Base-by-base conservation (phyloP, 2,329 filamentous ascomycete species). In the Hirsutella rhossiliensis region DNA sequence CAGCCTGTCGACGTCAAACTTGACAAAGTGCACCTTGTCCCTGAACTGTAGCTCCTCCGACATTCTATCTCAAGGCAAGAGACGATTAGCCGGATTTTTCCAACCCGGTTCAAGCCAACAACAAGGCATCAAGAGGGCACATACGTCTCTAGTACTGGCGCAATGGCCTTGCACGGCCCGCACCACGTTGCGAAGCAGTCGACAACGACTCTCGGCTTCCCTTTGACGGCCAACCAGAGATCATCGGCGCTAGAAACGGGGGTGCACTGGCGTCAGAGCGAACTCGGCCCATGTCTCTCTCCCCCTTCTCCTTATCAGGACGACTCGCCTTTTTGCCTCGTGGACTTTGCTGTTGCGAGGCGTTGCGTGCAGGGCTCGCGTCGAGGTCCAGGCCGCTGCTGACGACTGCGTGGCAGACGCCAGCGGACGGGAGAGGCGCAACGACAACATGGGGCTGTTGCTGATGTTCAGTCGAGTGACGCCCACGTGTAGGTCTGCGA, bases 171-270 rank as follows among this genome's bases (percentile, higher is more conserved):
- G 83, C 89, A 96, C 47, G 89, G 89, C 49, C 87, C 87, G 72
- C 89, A 96, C 89, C 89, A 96, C 50, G 72, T 79, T 45, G 89
- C 89, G 65, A 84, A 88, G 70, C 80, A 88, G 71, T 97, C 90
- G 57, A 97, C 69, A 48, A 96, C 69, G 54, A 94, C 76, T 43
- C 72, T 72, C 57, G 78, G 65, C 44, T 60, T 52, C 54, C 68
- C 57, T 44, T 68, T 60, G 47, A 82, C 54, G 45, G 74, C 73
- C 29, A 62, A 56, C 44, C 76, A 61, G 63, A 78, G 88, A 28
- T 80, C 76, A 20, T 66, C 58, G 59, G 72, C 75, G 52, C 80
- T 85, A 27, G 6, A 27, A 7, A 5, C 23, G 23, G 6, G 9
- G 23, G 23, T 5, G 23, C 23, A 9, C 23, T 27, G 23, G 23